phyloP scores from a whole-genome alignment of 257 asterid genomes.

The Solanum corneliomulleri region DNA sequence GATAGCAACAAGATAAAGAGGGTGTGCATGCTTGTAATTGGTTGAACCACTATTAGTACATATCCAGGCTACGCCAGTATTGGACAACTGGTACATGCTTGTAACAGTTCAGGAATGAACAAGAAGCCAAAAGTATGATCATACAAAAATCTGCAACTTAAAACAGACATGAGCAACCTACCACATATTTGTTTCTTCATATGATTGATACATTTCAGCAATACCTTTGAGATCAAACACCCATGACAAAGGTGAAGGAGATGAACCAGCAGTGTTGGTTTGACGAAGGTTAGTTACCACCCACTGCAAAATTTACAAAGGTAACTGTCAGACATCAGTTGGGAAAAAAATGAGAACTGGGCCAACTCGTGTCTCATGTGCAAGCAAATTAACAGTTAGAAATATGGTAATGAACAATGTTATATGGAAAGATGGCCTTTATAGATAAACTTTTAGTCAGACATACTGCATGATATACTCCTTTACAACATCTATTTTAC shows the following conservation, averaged over 20 bases:
- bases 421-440: not conserved
- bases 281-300: conserved; percentile 83
- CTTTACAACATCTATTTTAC: not conserved
- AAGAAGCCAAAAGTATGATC: not conserved
- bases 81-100: not conserved
- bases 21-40: not conserved
- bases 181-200: conserved; percentile 88
- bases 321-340: not conserved
- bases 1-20: not conserved
- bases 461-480: not conserved
- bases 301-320: conserved; percentile 46
- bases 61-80: not conserved
- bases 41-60: not conserved
- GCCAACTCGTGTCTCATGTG: not conserved
- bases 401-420: not conserved
- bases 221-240: conserved; percentile 76
- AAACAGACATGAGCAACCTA: conserved; percentile 9
- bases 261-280: conserved; percentile 36
- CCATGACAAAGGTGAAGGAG: conserved; percentile 62
- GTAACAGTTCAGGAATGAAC: not conserved
- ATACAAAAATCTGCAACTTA: not conserved
- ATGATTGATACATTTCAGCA: conserved; percentile 85
- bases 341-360: not conserved
- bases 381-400: not conserved
- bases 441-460: not conserved